Conservation (phyloP, 768 basidiomycete genomes). For the Piloderma croceum region DNA sequence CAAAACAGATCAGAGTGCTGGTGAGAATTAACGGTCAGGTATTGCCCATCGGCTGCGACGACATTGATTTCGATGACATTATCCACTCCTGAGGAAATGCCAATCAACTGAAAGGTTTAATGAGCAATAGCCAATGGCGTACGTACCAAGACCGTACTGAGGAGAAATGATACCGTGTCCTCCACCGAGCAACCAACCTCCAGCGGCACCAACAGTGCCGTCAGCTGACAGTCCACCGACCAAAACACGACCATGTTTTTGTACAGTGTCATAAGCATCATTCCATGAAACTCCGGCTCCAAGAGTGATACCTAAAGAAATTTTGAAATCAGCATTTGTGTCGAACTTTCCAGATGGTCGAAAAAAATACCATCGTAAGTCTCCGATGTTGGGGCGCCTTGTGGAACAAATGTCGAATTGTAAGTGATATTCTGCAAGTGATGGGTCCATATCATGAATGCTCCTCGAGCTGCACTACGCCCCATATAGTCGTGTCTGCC, state of each 20-base stretch:
- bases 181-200: conserved; percentile 31
- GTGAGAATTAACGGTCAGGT: conserved; percentile 25
- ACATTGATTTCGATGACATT: conserved; percentile 31
- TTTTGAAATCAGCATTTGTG: too few relatives aligned
- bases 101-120: too few relatives aligned
- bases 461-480: conserved; percentile 23
- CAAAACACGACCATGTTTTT: conserved; percentile 21
- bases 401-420: too few relatives aligned
- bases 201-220: conserved; percentile 28
- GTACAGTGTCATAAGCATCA: conserved; percentile 21
- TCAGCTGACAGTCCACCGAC: conserved; percentile 23
- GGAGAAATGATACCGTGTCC: conserved; percentile 27
- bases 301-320: too few relatives aligned
- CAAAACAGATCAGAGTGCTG: conserved; percentile 33
- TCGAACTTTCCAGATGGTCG: too few relatives aligned
- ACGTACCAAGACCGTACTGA: conserved; percentile 25
- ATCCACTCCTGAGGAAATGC: too few relatives aligned
- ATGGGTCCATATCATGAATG: conserved; percentile 33
- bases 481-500: conserved; percentile 34
- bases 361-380: too few relatives aligned
- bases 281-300: conserved; percentile 25
- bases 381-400: too few relatives aligned
- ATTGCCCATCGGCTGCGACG: conserved; percentile 32
- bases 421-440: conserved; percentile 31
- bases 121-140: too few relatives aligned